Base-by-base conservation (phyloP, 495 filamentous ascomycete genomes). In the Podospora comata region DNA sequence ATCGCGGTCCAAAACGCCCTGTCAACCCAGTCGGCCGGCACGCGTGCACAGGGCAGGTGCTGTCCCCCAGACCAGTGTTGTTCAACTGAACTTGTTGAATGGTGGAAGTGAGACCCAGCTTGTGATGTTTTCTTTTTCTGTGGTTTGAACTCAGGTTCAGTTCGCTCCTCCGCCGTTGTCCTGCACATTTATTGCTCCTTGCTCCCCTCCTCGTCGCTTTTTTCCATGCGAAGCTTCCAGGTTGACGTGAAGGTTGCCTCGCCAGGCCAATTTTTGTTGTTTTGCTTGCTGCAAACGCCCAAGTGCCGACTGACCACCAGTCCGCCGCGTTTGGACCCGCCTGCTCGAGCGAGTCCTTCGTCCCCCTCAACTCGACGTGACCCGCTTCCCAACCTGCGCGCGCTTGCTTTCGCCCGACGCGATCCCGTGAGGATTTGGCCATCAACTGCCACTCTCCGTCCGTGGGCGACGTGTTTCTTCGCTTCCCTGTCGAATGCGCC, bases 21-120 rank as follows among this genome's bases (percentile, higher is more conserved):
- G 65, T 65, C 56, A 62, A 66, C 64, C 70, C 66, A 73, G 65
- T 64, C 27, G 57, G 53, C 23, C 56, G 65, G 65, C 67, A 61
- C 44, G 61, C 30, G 61, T 19, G 19, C 61, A 32, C 61, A 58
- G n/a, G n/a, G n/a, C 23, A 26, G n/a, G 11, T 26, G 23, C 55
- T 13, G 55, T 19, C n/a, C 15, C 39, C 15, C 7, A 3, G 13
- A 9, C 13, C 39, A 48, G 39, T 48, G 39, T 11, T 48, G 39
- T 61, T 27, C 59, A 61, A 30, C 55, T 56, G 54, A 18, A 20
- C 19, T 23, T 23, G 23, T 23, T 56, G 54, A 20, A 15, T 18
- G 54, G 58, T 27, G 58, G 26, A 34, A 28, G 60, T 34, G 26
- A 27, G 19, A 27, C 60, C 19, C 9, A 18, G 30, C 16, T 61